These are phyloP conservation scores for Schizosaccharomyces osmophilus DNA, from an alignment of 805 yeast genomes.

Conservation along the genomic window DNA sequence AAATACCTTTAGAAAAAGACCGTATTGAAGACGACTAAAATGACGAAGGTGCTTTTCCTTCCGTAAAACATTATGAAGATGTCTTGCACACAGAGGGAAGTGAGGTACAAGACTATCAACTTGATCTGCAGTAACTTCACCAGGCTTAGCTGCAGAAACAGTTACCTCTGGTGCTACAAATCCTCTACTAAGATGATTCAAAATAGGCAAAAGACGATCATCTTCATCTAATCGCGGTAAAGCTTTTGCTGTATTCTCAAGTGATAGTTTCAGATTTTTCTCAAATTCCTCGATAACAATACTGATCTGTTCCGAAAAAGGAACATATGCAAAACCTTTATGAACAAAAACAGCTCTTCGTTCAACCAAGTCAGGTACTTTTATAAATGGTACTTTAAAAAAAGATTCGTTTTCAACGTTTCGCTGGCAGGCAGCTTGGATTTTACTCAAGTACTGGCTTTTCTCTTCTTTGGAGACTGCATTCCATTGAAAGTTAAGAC, in stretches of 20 bases:
- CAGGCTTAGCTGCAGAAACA: conserved; percentile 14
- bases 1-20: conserved; percentile 40
- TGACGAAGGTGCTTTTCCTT: conserved; percentile 52
- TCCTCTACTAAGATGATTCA: conserved; percentile 53
- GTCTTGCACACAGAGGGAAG: conserved; percentile 62
- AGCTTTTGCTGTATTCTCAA: conserved; percentile 47
- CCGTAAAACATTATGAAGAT: conserved; percentile 37
- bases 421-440: conserved; percentile 29
- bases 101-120: conserved; percentile 34
- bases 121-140: conserved; percentile 35
- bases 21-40: conserved; percentile 63
- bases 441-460: conserved; percentile 20
- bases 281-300: conserved; percentile 47
- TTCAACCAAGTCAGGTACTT: conserved; percentile 52
- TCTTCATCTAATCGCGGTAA: conserved; percentile 77
- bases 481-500: conserved; percentile 48
- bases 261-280: conserved; percentile 23
- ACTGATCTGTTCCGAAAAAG: conserved; percentile 53
- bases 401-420: conserved; percentile 30
- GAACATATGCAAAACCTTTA: conserved; percentile 61
- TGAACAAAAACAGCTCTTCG: conserved; percentile 43
- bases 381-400: conserved; percentile 71
- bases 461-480: conserved; percentile 42
- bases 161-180: conserved; percentile 25
- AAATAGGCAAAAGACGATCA: conserved; percentile 62